Conservation (phyloP, 805 yeast genomes). For the Kuraishia hungarica region DNA sequence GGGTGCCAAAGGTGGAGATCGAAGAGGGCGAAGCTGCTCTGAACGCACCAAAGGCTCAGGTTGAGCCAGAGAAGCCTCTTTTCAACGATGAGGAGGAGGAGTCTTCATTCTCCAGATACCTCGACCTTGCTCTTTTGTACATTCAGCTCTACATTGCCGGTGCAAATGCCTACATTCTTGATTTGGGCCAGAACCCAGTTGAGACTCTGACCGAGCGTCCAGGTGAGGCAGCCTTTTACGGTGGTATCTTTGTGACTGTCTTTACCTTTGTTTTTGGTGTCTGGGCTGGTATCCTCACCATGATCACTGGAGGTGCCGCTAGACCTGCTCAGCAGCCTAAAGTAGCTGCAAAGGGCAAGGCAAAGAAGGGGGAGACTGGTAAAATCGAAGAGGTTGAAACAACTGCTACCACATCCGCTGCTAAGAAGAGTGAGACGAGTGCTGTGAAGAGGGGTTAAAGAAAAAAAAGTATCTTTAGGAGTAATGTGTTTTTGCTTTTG, state of each 20-base stretch:
- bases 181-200: slow-evolving; percentile 36
- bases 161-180: slow-evolving; percentile 26
- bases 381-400: slow-evolving; percentile 7
- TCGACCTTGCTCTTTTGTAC: slow-evolving; percentile 11
- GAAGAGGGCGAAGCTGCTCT: slow-evolving; percentile 37
- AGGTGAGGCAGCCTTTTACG: slow-evolving; percentile 38
- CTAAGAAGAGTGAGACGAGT: slow-evolving; percentile 18
- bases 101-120: neutral
- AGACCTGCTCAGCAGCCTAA: neutral
- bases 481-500: neutral
- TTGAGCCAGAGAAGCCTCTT: slow-evolving; percentile 37
- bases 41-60: slow-evolving; percentile 31
- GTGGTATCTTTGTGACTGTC: slow-evolving; percentile 29
- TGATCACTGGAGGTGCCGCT: slow-evolving; percentile 8
- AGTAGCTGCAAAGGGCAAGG: slow-evolving; percentile 1
- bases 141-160: slow-evolving; percentile 13
- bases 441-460: slow-evolving; percentile 9
- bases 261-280: slow-evolving; percentile 35
- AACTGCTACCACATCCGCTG: slow-evolving; percentile 10
- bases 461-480: slow-evolving; percentile 7
- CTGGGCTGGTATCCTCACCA: slow-evolving; percentile 26
- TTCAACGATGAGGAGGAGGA: slow-evolving; percentile 1
- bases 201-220: slow-evolving; percentile 36
- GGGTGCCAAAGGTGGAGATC: slow-evolving; percentile 39
- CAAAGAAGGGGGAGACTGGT: slow-evolving; percentile 7